Conservation (phyloP, 2,329 filamentous ascomycete genomes). For the Lachnellula occidentalis region DNA sequence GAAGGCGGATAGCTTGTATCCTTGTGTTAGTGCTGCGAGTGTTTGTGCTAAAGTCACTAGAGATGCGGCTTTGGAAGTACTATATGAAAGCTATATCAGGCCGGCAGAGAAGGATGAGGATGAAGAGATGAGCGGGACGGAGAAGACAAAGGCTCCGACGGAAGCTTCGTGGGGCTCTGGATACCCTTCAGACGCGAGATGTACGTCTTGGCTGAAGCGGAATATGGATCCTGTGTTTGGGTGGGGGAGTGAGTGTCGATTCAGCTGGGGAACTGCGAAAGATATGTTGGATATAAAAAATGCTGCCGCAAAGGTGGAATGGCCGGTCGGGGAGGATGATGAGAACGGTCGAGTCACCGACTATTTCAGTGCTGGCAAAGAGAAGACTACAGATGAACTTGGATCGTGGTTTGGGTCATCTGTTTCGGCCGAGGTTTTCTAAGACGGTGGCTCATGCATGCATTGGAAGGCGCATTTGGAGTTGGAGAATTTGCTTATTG, state of each 20-base stretch:
- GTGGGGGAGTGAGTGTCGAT: conserved; percentile 88
- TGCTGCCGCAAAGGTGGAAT: conserved; percentile 68
- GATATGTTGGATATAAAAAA: conserved; percentile 71
- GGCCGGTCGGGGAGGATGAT: conserved; percentile 70
- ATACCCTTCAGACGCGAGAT: conserved; percentile 83
- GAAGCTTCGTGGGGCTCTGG: conserved; percentile 75
- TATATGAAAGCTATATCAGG: conserved; percentile 45
- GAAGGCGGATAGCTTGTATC: conserved; percentile 90
- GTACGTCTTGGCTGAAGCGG: conserved; percentile 71
- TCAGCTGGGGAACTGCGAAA: conserved; percentile 93
- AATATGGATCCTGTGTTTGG: conserved; percentile 94
- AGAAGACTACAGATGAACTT: conserved; percentile 50
- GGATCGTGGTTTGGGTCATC: conserved; percentile 70
- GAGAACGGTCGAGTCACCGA: conserved; percentile 67
- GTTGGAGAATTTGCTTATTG: background rate
- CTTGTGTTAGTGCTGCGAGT: conserved; percentile 86
- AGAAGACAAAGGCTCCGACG: conserved; percentile 27
- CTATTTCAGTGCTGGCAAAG: conserved; percentile 51
- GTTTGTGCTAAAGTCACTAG: conserved; percentile 95
- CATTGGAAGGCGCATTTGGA: background rate
- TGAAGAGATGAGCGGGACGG: conserved; percentile 18
- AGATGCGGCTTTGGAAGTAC: conserved; percentile 78
- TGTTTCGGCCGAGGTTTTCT: conserved; percentile 29
- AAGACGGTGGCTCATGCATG: conserved; percentile 1
- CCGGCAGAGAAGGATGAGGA: conserved; percentile 29